Conservation (phyloP, 2,329 filamentous ascomycete species). For the Alternaria atra region DNA sequence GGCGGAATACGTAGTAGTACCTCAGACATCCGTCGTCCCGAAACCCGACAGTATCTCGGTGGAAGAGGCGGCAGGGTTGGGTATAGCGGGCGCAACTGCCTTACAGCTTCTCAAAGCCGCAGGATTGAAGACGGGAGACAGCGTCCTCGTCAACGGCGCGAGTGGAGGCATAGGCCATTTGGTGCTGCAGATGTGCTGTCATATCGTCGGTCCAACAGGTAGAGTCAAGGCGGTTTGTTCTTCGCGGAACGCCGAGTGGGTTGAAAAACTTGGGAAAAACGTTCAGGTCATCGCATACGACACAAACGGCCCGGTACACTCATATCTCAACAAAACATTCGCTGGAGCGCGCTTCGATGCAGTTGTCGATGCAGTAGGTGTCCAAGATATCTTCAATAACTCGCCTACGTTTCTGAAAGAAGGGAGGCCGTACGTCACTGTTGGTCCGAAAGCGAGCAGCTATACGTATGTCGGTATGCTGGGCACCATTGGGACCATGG, state of each 20-base stretch:
- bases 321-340: constrained; percentile 12
- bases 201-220: constrained; percentile 44
- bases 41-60: constrained; percentile 42
- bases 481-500: constrained; percentile 18
- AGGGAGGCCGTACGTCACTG: constrained; percentile 24
- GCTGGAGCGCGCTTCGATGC: constrained; percentile 17
- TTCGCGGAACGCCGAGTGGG: constrained; percentile 54
- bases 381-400: constrained; percentile 23
- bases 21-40: constrained; percentile 43
- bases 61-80: constrained; percentile 51
- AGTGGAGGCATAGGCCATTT: constrained; percentile 62
- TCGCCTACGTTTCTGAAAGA: constrained; percentile 21
- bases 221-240: constrained; percentile 59
- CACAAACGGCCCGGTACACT: constrained; percentile 6
- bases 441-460: constrained; percentile 17
- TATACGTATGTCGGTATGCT: constrained; percentile 20
- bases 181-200: constrained; percentile 56
- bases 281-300: constrained; percentile 24
- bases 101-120: constrained; percentile 48
- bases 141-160: constrained; percentile 61
- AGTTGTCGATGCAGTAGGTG: constrained; percentile 26
- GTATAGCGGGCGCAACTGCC: constrained; percentile 54
- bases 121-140: constrained; percentile 45
- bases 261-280: constrained; percentile 34
- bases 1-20: constrained; percentile 53